These are phyloP conservation scores for Papiliotrema nemorosa DNA, from an alignment of 1,284 basidiomycete genomes.

Conservation along the genomic window DNA sequence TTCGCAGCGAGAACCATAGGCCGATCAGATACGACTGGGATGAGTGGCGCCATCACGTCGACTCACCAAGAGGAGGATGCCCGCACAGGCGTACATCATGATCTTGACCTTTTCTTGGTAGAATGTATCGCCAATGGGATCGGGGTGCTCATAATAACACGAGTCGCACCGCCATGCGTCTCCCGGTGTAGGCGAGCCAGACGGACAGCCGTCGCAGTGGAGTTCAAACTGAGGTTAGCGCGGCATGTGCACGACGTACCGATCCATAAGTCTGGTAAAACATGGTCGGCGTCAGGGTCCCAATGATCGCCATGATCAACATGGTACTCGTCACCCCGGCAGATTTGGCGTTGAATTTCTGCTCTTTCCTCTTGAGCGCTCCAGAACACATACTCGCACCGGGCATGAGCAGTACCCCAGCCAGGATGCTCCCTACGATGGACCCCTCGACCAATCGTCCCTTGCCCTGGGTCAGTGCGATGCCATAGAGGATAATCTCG, in stretches of 20 bases:
- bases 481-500: constrained; percentile 90
- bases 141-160: constrained; percentile 93
- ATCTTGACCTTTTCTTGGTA: constrained; percentile 92
- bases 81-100: constrained; percentile 92
- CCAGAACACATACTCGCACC: constrained; percentile 96
- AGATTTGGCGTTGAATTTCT: constrained; percentile 96
- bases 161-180: constrained; percentile 80
- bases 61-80: constrained; percentile 80
- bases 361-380: constrained; percentile 86
- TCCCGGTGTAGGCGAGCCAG: constrained; percentile 25
- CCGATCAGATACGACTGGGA: constrained; percentile 90
- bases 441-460: constrained; percentile 94
- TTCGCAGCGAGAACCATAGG: constrained; percentile 97
- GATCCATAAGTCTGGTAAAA: constrained; percentile 99
- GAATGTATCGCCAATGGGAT: constrained; percentile 89
- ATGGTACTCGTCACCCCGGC: constrained; percentile 99
- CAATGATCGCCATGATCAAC: constrained; percentile 99
- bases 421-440: constrained; percentile 89
- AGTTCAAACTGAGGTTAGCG: constrained; percentile 70
- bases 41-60: constrained; percentile 3
- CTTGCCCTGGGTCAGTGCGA: constrained; percentile 84
- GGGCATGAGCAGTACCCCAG: constrained; percentile 95
- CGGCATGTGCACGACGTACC: constrained; percentile 56
- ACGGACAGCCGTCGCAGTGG: constrained; percentile 85
- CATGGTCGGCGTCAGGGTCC: constrained; percentile 88